Base-by-base conservation (phyloP, 352 stramenopile species). In the Saprolegnia parasitica region DNA sequence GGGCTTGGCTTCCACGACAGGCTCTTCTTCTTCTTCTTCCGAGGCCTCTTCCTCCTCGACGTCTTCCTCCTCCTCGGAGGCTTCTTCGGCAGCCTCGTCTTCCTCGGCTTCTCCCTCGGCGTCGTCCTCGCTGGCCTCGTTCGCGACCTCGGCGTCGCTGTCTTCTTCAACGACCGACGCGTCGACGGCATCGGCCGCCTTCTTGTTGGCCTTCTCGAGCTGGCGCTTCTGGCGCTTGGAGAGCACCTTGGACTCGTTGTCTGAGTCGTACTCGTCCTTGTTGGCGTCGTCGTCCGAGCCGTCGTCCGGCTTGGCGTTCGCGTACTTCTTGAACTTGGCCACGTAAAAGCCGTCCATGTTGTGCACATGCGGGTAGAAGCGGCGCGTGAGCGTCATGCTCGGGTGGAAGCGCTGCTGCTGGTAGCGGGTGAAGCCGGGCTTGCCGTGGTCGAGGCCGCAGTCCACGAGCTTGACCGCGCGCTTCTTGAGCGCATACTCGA, bases 261-360 rank as follows among this genome's bases (percentile, higher is more conserved):
- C 42, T 8, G 45, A 54, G 29, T 37, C 62, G 50, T 95, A 86
- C 3, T 79, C 84, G 23, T 83, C 87, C 2, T 93, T 80, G 29
- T 91, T 81, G 5, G 76, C 63, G 70, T 93, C 80, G 15, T 88
- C 79, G n/a, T 78, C 74, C 67, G 82, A 74, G 49, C 76, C 70
- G 23, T 81, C 60, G 56, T 84, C 73, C 9, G 88, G 86, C 68
- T 84, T 81, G 73, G 78, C 89, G 71, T 99, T 98, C 54, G 96
- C 96, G 52, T 98, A 93, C 81, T 99, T 99, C 76, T 99, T 96
- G 60, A 99, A 96, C 83, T 99, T 99, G 45, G 95, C 96, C 37
- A 99, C 97, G 80, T 98, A 99, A 80, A 99, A 99, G 45, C 98
- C 98, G 80, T 99, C 98, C 97, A 99, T 99, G 82, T 99, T 99